Evolutionary conservation across 768 basidiomycete species (phyloP), one percentile per base, ranked within the genome.

Genomic region (Pisolithus sp.): DNA sequence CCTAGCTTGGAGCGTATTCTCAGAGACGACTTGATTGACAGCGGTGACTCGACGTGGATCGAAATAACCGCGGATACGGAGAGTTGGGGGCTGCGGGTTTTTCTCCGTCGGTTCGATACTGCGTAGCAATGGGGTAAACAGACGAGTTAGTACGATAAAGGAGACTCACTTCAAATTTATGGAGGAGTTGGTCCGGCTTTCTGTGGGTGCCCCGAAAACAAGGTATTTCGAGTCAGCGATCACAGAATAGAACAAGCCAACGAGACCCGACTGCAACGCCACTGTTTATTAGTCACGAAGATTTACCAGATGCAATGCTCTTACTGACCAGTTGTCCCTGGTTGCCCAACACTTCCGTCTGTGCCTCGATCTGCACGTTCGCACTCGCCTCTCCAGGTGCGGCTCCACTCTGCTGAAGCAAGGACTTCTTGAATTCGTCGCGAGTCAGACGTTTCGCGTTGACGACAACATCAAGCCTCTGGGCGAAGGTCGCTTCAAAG

Each of bases 401-500:
- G 24, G 68, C 63, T 1, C 57, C 60, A 7, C 68, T 69, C 45
- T 68, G 55, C 21, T 46, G 34, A 23, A 62, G 68, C 30, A 79
- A 55, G 46, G 67, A 64, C 46, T 62, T 39, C 58, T 72, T 69
- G 64, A 76, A 79, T 21, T 70, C 65, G 0, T 68, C 68, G 21
- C 73, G 73, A 23, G 71, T 65, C 34, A 72, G 24, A 13, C 61
- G 28, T 23, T 65, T 61, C 17, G 73, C 76, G 54, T 80, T 80
- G 50, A 79, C 60, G 3, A 63, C 68, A 50, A 78, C 62, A 1
- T 54, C 59, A 26, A 65, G 69, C 15, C 72, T 21, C 36, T 61
- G 28, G 7, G 73, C 67, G 52, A 80, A 60, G 53, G 75, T 73
- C 2, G 52, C 59, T 34, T 78, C 70, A 61, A 79, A 75, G 0